Evolutionary conservation across 768 basidiomycete species (phyloP), one percentile per base, ranked within the genome.

Genomic region (Tricholoma sp.): DNA sequence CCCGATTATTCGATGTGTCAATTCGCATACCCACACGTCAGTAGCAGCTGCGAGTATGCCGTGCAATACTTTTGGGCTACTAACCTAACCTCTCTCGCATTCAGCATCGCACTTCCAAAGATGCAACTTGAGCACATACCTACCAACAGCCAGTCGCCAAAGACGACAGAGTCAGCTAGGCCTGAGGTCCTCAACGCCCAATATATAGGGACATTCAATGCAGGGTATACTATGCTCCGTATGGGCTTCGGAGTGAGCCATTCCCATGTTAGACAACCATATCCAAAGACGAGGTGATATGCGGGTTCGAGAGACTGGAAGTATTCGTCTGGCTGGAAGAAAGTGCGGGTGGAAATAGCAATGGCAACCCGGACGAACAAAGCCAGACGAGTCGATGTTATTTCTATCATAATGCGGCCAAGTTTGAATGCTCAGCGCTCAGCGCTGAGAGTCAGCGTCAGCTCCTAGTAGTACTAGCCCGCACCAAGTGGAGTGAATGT

Each of bases 291-390:
- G 42, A 86, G 72, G 55, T 78, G 79, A 68, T 98, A 90, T 0
- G 97, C 97, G 47, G 91, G 89, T 67, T 99, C 97, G 44, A 98
- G 79, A 6, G 94, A 82, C 67, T 99, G 97, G 64, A 89, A 98
- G 70, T 90, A 96, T 71, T 98, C 97, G 70, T 99, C 97, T 8
- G 97, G 94, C 68, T 98, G 95, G 68, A 98, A 98, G 74, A 89
- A 90, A 4, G 94, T 92, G 53, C 80, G 79, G 0, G 92, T 94
- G 39, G 74, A 71, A 32, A 95, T 66, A 0, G 91, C 87, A 45
- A 91, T 74, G 7, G 73, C 56, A 51, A 89, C 68, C 47, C 90
- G 84, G 60, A 84, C 64, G 18, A 63, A 53, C 31, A 86, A 55
- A n/a, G 81, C 75, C 52, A 78, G 57, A 50, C 53, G 59, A 32